These are phyloP conservation scores for Graphiopsis chlorocephala DNA, from an alignment of 2,329 filamentous ascomycete species.

Conservation along the genomic window DNA sequence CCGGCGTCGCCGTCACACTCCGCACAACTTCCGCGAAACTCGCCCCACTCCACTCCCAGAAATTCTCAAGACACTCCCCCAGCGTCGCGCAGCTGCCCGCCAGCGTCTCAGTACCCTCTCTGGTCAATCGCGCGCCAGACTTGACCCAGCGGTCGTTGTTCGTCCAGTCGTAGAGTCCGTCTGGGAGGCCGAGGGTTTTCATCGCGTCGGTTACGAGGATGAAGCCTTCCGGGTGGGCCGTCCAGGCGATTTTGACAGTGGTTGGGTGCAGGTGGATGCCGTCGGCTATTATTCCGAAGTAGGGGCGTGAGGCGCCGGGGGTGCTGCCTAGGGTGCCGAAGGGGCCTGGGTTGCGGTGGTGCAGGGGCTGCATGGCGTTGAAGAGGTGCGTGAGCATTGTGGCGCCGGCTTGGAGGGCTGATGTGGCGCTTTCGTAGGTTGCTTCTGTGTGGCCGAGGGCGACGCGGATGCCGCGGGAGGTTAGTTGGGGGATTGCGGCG, in stretches of 20 bases:
- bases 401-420: conserved; percentile 69
- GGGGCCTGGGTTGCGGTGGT: conserved; percentile 87
- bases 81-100: conserved; percentile 58
- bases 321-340: conserved; percentile 75
- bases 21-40: conserved; percentile 66
- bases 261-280: conserved; percentile 88
- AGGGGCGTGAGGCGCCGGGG: conserved; percentile 56
- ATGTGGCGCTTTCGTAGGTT: conserved; percentile 75
- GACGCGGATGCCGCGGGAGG: conserved; percentile 65
- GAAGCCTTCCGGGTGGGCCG: conserved; percentile 78
- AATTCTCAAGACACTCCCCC: conserved; percentile 81
- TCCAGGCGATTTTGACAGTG: conserved; percentile 84
- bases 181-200: conserved; percentile 78
- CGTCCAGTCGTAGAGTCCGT: conserved; percentile 82
- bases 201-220: conserved; percentile 92
- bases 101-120: conserved; percentile 76
- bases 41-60: conserved; percentile 70
- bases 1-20: conserved; percentile 73
- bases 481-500: conserved; percentile 64
- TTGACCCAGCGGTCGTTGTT: conserved; percentile 69
- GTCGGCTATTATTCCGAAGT: conserved; percentile 85
- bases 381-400: conserved; percentile 92
- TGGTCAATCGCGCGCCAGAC: conserved; percentile 66
- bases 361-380: conserved; percentile 88
- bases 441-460: conserved; percentile 86